phyloP scores from a whole-genome alignment of 2,329 filamentous ascomycete species.

The Fonsecaea multimorphosa region DNA sequence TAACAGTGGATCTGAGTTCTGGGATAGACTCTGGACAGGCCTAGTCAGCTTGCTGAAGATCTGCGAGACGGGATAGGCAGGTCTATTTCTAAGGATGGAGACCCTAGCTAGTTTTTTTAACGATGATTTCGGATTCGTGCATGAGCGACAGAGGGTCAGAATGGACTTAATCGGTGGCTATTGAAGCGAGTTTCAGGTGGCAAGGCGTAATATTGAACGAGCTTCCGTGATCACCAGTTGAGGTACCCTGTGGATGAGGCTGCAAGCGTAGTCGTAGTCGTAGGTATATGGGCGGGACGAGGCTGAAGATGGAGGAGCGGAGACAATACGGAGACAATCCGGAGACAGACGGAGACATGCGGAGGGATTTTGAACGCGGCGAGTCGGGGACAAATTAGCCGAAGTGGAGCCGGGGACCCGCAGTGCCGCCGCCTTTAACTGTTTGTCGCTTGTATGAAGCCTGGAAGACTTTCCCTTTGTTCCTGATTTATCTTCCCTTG shows the following conservation, averaged over 20 bases:
- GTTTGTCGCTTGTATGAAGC: too few species aligned
- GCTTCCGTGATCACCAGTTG: too few species aligned
- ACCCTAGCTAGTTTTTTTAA: neutral
- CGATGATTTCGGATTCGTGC: neutral
- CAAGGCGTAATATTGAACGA: neutral
- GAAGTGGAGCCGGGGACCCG: slow-evolving; percentile 4
- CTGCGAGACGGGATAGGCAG: neutral
- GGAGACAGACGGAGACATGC: too few species aligned
- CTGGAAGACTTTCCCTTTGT: slow-evolving; percentile 11
- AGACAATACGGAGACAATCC: too few species aligned
- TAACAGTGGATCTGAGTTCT: neutral
- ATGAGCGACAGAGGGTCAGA: neutral
- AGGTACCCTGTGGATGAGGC: too few species aligned
- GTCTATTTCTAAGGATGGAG: neutral
- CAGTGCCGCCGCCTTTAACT: neutral
- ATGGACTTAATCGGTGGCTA: neutral
- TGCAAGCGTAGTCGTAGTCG: too few species aligned
- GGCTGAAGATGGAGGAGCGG: neutral
- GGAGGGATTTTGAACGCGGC: neutral
- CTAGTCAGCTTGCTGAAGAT: neutral
- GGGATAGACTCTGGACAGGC: neutral
- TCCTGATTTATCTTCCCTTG: slow-evolving; percentile 9
- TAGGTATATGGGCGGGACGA: neutral
- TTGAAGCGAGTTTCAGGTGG: neutral
- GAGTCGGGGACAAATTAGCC: neutral